These are phyloP conservation scores for Trametes coccinea DNA, from an alignment of 768 basidiomycete genomes.

Conservation along the genomic window DNA sequence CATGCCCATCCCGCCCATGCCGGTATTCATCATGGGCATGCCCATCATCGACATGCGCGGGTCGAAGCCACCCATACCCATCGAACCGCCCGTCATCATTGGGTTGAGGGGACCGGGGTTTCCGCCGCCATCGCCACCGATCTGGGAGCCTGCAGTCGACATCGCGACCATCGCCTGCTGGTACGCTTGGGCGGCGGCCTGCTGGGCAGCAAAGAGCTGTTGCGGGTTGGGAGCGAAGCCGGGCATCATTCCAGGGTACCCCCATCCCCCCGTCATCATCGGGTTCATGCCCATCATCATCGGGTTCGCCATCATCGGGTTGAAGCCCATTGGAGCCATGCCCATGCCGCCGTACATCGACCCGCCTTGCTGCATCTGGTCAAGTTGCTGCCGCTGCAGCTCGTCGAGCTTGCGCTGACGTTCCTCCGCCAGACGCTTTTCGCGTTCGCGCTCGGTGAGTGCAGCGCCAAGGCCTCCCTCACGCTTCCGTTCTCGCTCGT, in stretches of 20 bases:
- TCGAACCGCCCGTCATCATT: conserved; percentile 57
- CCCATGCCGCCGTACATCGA: conserved; percentile 62
- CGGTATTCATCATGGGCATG: conserved; percentile 66
- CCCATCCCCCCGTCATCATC: conserved; percentile 60
- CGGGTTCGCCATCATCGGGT: conserved; percentile 75
- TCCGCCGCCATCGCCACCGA: conserved; percentile 57
- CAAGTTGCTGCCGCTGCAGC: conserved; percentile 83
- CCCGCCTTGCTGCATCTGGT: conserved; percentile 83
- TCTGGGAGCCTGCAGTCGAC: conserved; percentile 72
- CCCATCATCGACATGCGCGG: conserved; percentile 85
- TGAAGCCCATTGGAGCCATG: conserved; percentile 47
- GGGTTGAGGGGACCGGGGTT: conserved; percentile 45
- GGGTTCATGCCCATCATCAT: conserved; percentile 62
- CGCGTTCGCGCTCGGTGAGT: conserved; percentile 92
- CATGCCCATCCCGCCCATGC: conserved; percentile 56
- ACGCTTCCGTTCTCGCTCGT: conserved; percentile 91
- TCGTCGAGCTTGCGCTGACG: conserved; percentile 92
- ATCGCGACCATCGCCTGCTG: conserved; percentile 88
- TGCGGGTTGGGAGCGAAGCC: conserved; percentile 54
- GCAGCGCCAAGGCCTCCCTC: conserved; percentile 95
- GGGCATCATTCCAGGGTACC: conserved; percentile 55
- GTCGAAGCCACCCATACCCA: conserved; percentile 50
- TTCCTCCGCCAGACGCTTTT: conserved; percentile 89
- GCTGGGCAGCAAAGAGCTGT: conserved; percentile 84
- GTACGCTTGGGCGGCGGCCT: conserved; percentile 82